phyloP scores from a whole-genome alignment of 768 basidiomycete species.

The Chalciporus chontae region DNA sequence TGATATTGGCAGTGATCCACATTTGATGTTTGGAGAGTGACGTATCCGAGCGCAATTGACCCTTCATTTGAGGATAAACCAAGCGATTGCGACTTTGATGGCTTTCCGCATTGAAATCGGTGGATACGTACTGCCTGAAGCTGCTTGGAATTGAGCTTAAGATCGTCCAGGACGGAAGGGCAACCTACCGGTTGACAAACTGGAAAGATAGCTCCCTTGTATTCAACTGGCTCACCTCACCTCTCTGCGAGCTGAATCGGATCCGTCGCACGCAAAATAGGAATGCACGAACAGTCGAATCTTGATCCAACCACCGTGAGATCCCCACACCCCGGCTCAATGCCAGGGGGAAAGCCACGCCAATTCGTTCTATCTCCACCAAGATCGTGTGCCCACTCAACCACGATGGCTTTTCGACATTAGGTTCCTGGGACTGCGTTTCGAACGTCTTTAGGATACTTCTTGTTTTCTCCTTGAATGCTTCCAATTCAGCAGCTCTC shows the following conservation, averaged over 20 bases:
- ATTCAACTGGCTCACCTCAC: conserved; percentile 72
- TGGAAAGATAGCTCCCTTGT: conserved; percentile 79
- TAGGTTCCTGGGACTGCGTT: conserved; percentile 39
- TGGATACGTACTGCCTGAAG: conserved; percentile 70
- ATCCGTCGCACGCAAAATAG: conserved; percentile 79
- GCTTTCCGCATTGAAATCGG: conserved; percentile 67
- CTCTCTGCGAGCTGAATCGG: conserved; percentile 66
- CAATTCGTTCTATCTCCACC: conserved; percentile 62
- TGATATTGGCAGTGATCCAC: conserved; percentile 66
- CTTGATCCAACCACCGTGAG: conserved; percentile 36
- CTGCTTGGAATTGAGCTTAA: conserved; percentile 36
- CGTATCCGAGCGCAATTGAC: conserved; percentile 59
- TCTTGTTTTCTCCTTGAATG: conserved; percentile 80
- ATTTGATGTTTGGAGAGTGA: conserved; percentile 48
- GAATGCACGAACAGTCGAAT: conserved; percentile 69
- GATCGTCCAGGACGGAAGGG: not conserved
- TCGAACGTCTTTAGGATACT: conserved; percentile 75
- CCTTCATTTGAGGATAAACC: conserved; percentile 78
- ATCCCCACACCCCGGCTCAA: conserved; percentile 56
- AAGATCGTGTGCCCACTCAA: conserved; percentile 52
- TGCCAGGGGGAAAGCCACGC: conserved; percentile 86
- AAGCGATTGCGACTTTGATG: conserved; percentile 72
- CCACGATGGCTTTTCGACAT: conserved; percentile 41
- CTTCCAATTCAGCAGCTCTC: conserved; percentile 71
- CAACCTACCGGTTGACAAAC: conserved; percentile 69